Conservation (phyloP, 2,329 filamentous ascomycete genomes). For the Incumbomyces delicatus region DNA sequence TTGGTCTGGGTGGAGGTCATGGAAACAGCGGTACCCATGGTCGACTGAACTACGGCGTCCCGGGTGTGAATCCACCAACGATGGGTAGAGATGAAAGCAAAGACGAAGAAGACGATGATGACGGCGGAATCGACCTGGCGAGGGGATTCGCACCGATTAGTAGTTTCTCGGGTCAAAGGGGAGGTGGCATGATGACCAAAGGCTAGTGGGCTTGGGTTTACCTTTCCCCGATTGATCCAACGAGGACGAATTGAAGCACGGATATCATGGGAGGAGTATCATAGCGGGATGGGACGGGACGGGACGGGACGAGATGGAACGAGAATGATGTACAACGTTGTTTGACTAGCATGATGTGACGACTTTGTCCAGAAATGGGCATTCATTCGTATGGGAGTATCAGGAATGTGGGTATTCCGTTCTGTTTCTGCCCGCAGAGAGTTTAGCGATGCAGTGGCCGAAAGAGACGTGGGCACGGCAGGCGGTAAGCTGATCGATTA, state of each 20-base stretch:
- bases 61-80: slow-evolving; percentile 7
- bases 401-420: no score
- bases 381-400: no score
- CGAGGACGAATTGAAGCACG: neutral
- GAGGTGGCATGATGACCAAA: slow-evolving; percentile 10
- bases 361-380: no score
- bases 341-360: slow-evolving; percentile 2
- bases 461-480: no score
- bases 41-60: neutral
- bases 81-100: slow-evolving; percentile 7
- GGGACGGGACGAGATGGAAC: neutral
- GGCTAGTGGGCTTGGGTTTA: slow-evolving; percentile 1
- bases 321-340: slow-evolving; percentile 2
- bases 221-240: neutral
- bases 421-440: no score
- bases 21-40: neutral
- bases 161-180: slow-evolving; percentile 16
- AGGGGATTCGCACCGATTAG: slow-evolving; percentile 41
- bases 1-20: slow-evolving; percentile 8
- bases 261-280: neutral
- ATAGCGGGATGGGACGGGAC: neutral
- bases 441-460: no score
- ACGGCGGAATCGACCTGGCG: slow-evolving; percentile 37
- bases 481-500: no score
- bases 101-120: slow-evolving; percentile 28